A percentile compares a stretch with the other conserved stretches of the same genome.
phyloP scores from a whole-genome alignment of 257 asterid genomes.

The Mentha longifolia region DNA sequence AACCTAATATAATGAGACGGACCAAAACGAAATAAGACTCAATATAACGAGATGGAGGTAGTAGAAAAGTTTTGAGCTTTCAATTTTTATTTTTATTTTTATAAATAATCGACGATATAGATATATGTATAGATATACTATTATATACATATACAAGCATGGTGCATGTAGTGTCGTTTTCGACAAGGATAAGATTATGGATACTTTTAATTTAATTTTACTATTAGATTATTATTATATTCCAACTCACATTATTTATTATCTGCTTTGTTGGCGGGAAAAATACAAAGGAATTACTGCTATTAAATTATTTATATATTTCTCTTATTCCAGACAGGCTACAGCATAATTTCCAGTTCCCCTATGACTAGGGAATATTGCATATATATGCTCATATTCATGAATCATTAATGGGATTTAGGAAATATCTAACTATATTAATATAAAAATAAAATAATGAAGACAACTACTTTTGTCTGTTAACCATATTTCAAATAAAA shows the following conservation, averaged over 20 bases:
- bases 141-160: neutral
- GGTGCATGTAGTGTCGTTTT: conserved; percentile 1
- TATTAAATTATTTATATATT: neutral
- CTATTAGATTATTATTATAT: neutral
- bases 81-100: too few relatives aligned
- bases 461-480: neutral
- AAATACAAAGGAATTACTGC: neutral
- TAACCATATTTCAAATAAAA: neutral
- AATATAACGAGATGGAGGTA: too few relatives aligned
- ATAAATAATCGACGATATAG: too few relatives aligned
- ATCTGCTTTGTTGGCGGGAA: neutral
- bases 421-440: too few relatives aligned
- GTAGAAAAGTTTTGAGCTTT: too few relatives aligned
- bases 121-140: too few relatives aligned
- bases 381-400: neutral
- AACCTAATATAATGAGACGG: too few relatives aligned
- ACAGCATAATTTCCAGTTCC: neutral
- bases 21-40: too few relatives aligned
- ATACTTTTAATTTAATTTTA: neutral
- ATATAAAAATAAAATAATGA: neutral
- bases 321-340: neutral
- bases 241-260: neutral
- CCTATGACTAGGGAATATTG: conserved; percentile 2
- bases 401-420: neutral
- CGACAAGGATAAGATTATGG: conserved; percentile 22